A percentile compares a stretch with the other conserved stretches of the same genome.
phyloP scores from a whole-genome alignment of 2,329 filamentous ascomycete species.

The Lithohypha guttulata region DNA sequence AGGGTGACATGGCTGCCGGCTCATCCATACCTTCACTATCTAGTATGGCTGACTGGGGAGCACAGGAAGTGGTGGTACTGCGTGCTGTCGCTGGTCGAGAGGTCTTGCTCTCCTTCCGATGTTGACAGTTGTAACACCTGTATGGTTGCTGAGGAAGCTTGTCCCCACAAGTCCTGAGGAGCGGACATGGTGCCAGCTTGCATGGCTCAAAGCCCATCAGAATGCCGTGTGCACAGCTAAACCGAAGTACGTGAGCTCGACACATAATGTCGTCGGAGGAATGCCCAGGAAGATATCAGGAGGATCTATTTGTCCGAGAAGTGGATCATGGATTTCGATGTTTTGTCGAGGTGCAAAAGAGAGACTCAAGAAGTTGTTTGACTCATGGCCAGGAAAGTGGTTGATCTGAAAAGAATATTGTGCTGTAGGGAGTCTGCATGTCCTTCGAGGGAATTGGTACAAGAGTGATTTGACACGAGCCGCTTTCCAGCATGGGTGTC shows the following conservation, averaged over 20 bases:
- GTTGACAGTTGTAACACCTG: conserved; percentile 22
- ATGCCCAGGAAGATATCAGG: no score
- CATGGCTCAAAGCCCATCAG: conserved; percentile 20
- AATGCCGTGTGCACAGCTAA: conserved; percentile 21
- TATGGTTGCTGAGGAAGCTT: conserved; percentile 21
- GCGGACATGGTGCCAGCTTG: conserved; percentile 16
- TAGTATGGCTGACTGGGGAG: not conserved
- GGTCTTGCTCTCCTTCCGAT: conserved; percentile 10
- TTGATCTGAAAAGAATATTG: no score
- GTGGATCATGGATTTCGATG: no score
- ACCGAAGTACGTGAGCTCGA: conserved; percentile 21
- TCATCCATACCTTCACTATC: conserved; percentile 17
- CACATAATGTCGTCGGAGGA: conserved; percentile 20
- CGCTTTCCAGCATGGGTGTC: no score
- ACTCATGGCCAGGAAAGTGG: no score
- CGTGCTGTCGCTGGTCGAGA: conserved; percentile 11
- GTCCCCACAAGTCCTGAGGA: conserved; percentile 18
- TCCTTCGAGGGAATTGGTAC: conserved; percentile 1
- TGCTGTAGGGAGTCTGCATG: no score
- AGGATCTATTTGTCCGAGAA: no score
- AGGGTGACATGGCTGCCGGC: conserved; percentile 4
- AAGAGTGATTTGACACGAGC: not conserved
- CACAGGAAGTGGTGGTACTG: conserved; percentile 13
- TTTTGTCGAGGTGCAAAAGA: no score
- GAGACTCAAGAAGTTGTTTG: no score